phyloP scores from a whole-genome alignment of 352 stramenopile species.

The Pythium aphanidermatum region DNA sequence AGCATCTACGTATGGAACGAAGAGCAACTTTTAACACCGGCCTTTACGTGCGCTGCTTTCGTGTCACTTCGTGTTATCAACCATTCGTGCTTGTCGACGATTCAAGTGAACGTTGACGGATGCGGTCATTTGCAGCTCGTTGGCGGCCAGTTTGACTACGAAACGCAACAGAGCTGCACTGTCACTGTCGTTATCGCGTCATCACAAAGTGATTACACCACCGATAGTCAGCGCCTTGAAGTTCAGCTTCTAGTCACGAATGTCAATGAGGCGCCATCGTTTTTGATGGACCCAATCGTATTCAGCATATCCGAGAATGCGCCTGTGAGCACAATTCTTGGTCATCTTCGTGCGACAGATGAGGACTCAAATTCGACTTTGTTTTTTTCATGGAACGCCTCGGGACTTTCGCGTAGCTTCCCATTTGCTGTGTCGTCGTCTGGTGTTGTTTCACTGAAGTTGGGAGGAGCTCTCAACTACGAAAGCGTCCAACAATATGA shows the following conservation, averaged over 20 bases:
- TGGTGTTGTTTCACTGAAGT: slow-evolving; percentile 12
- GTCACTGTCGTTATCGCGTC: slow-evolving; percentile 15
- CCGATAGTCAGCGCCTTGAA: slow-evolving; percentile 6
- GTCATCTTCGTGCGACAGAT: slow-evolving; percentile 15
- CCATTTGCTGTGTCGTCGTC: slow-evolving; percentile 3
- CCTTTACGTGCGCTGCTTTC: not conserved
- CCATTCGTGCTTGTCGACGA: slow-evolving; percentile 2
- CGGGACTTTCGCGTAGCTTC: not conserved
- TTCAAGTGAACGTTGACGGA: slow-evolving; percentile 10
- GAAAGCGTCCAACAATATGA: slow-evolving; percentile 14
- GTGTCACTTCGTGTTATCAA: slow-evolving; percentile 6
- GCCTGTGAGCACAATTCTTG: slow-evolving; percentile 4
- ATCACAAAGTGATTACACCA: slow-evolving; percentile 12
- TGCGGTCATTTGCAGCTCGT: slow-evolving; percentile 21
- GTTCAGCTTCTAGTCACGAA: slow-evolving; percentile 12
- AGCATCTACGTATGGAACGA: slow-evolving; percentile 15
- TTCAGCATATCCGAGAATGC: slow-evolving; percentile 19
- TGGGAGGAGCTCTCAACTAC: slow-evolving; percentile 14
- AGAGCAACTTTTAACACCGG: slow-evolving; percentile 13
- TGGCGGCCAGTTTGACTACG: slow-evolving; percentile 19
- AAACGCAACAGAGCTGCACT: slow-evolving; percentile 16
- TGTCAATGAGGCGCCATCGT: slow-evolving; percentile 20
- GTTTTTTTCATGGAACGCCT: slow-evolving; percentile 3
- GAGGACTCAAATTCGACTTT: slow-evolving; percentile 8
- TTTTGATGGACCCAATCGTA: slow-evolving; percentile 2